Percentiles rank a stretch among this genome's conserved stretches.
These are phyloP conservation scores for Yamadazyma scolyti DNA, from an alignment of 805 yeast species.

Conservation along the genomic window DNA sequence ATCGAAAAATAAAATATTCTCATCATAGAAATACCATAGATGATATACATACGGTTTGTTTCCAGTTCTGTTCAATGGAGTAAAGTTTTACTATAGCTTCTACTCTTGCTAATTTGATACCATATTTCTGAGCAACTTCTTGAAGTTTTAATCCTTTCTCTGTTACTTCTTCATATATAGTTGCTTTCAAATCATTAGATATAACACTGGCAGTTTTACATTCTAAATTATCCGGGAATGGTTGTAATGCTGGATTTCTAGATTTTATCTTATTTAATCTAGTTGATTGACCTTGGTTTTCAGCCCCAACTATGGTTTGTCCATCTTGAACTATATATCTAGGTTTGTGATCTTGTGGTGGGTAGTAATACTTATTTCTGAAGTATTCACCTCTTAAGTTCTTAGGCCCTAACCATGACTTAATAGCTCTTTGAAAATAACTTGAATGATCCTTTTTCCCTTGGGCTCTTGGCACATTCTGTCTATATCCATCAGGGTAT, in stretches of 20 bases:
- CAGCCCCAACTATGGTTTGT: constrained; percentile 17
- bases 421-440: constrained; percentile 59
- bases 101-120: constrained; percentile 78
- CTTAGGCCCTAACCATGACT: constrained; percentile 76
- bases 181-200: constrained; percentile 53
- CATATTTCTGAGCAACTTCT: constrained; percentile 72
- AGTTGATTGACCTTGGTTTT: constrained; percentile 1
- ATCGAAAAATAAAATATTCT: constrained; percentile 46
- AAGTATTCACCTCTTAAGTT: constrained; percentile 80
- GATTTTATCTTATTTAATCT: constrained; percentile 11
- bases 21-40: constrained; percentile 7
- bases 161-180: constrained; percentile 55
- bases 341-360: constrained; percentile 66
- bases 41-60: constrained; percentile 52
- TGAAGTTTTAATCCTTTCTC: constrained; percentile 57
- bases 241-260: constrained; percentile 49
- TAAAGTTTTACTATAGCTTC: constrained; percentile 80
- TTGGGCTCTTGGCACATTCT: constrained; percentile 26
- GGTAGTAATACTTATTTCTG: constrained; percentile 68
- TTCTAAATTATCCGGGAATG: constrained; percentile 75
- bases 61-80: constrained; percentile 62
- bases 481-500: constrained; percentile 29
- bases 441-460: constrained; percentile 44
- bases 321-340: constrained; percentile 67
- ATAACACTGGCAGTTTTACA: constrained; percentile 66